phyloP scores from a whole-genome alignment of 441 rosid genomes.

The Metrosideros polymorpha region DNA sequence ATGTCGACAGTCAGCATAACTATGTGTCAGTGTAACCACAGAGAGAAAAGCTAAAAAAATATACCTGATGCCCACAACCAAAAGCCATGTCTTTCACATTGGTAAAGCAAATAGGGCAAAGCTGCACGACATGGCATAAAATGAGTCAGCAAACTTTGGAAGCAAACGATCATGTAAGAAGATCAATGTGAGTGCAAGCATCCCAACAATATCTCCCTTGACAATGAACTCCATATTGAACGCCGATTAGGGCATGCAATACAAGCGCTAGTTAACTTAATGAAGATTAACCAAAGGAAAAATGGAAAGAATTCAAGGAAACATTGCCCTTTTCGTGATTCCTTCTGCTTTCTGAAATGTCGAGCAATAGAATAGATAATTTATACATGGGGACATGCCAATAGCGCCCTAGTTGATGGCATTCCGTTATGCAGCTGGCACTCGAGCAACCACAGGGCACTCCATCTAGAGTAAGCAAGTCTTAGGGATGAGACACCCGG shows the following conservation, averaged over 20 bases:
- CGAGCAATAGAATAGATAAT: not conserved
- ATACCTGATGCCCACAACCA: conserved; percentile 16
- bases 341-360: not conserved
- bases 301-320: not conserved
- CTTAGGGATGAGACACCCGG: conserved; percentile 5
- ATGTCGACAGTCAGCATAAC: not conserved
- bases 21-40: not conserved
- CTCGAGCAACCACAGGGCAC: conserved; percentile 7
- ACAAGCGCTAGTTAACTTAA: not conserved
- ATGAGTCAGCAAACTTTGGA: not conserved
- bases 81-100: conserved; percentile 14
- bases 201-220: not conserved
- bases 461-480: conserved; percentile 3
- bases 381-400: not conserved
- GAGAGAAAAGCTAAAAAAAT: not conserved
- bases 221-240: not conserved
- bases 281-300: not conserved
- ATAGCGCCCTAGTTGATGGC: not conserved
- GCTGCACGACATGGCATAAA: conserved; percentile 20
- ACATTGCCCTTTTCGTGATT: not conserved
- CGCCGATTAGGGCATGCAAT: not conserved
- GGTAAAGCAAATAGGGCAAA: conserved; percentile 52
- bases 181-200: not conserved
- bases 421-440: not conserved
- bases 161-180: not conserved